Percentiles rank a stretch among this genome's conserved stretches.
Evolutionary conservation across 2,329 filamentous ascomycete species (phyloP).

Genomic region (Elsinoe australis): DNA sequence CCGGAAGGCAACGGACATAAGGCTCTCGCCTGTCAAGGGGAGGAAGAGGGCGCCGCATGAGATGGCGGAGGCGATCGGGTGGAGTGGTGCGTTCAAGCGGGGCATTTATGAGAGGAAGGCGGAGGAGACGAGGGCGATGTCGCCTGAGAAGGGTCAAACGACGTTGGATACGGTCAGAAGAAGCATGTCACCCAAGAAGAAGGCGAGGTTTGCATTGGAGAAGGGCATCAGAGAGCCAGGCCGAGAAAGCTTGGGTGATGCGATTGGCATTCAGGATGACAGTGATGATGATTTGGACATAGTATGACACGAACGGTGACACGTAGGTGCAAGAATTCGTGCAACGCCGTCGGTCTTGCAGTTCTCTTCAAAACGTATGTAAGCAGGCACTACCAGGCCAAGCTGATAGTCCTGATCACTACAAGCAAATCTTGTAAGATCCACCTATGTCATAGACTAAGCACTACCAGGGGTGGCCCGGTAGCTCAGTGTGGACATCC

Average conservation of each 20-base stretch:
- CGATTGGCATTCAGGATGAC: constrained; percentile 35
- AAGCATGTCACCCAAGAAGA: constrained; percentile 39
- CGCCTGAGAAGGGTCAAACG: constrained; percentile 29
- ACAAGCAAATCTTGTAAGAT: no score
- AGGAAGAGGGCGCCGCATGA: constrained; percentile 31
- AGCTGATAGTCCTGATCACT: no score
- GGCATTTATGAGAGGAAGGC: constrained; percentile 34
- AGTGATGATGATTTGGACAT: constrained; percentile 44
- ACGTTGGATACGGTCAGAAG: constrained; percentile 27
- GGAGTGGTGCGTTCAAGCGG: constrained; percentile 40
- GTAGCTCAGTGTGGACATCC: no score
- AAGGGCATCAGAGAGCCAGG: constrained; percentile 45
- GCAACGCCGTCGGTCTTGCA: no score
- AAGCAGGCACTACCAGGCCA: no score
- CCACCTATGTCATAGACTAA: no score
- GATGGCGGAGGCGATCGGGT: constrained; percentile 37
- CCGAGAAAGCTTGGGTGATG: constrained; percentile 37
- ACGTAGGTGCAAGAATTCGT: no score
- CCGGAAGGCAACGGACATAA: constrained; percentile 37
- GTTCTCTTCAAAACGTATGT: no score
- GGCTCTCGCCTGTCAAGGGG: constrained; percentile 39
- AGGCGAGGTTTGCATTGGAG: constrained; percentile 40
- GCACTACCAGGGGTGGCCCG: no score
- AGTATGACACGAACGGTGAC: no score
- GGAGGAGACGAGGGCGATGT: constrained; percentile 19